These are phyloP conservation scores for Claviceps spartinae DNA, from an alignment of 2,329 filamentous ascomycete genomes.

Conservation along the genomic window DNA sequence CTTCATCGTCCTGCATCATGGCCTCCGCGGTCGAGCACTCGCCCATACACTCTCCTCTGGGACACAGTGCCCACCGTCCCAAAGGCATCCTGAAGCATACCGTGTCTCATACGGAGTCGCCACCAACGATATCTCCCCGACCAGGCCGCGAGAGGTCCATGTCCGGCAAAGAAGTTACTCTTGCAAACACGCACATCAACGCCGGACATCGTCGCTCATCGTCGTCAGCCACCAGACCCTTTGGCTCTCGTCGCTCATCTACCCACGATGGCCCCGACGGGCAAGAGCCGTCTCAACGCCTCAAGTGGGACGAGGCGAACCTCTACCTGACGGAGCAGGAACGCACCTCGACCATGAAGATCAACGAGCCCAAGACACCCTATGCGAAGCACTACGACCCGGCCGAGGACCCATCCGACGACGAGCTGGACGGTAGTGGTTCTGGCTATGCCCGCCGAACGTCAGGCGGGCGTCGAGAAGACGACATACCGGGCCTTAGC, in stretches of 20 bases:
- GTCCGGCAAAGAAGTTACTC: slow-evolving; percentile 74
- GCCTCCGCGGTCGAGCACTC: slow-evolving; percentile 25
- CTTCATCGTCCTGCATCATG: slow-evolving; percentile 17
- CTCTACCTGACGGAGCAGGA: slow-evolving; percentile 95
- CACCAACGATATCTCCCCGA: slow-evolving; percentile 29
- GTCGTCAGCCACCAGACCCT: slow-evolving; percentile 50
- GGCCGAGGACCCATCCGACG: slow-evolving; percentile 71
- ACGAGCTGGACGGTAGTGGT: slow-evolving; percentile 33
- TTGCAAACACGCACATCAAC: slow-evolving; percentile 90
- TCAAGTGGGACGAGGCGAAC: slow-evolving; percentile 99
- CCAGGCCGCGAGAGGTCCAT: slow-evolving; percentile 22
- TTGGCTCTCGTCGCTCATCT: slow-evolving; percentile 60
- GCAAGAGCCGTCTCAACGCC: slow-evolving; percentile 48
- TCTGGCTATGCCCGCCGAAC: slow-evolving; percentile 16
- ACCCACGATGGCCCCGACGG: slow-evolving; percentile 27
- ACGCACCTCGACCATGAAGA: slow-evolving; percentile 94
- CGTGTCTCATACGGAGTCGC: slow-evolving; percentile 44
- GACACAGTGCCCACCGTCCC: slow-evolving; percentile 28
- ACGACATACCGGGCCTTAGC: slow-evolving; percentile 84
- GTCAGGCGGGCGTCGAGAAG: slow-evolving; percentile 32
- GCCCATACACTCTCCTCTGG: slow-evolving; percentile 28
- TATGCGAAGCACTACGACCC: slow-evolving; percentile 90
- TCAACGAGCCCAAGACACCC: slow-evolving; percentile 94
- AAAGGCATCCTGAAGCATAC: slow-evolving; percentile 80
- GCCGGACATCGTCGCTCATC: slow-evolving; percentile 80